Base-by-base conservation (phyloP, 148 eudicot species). In the Suaeda aralocaspica region DNA sequence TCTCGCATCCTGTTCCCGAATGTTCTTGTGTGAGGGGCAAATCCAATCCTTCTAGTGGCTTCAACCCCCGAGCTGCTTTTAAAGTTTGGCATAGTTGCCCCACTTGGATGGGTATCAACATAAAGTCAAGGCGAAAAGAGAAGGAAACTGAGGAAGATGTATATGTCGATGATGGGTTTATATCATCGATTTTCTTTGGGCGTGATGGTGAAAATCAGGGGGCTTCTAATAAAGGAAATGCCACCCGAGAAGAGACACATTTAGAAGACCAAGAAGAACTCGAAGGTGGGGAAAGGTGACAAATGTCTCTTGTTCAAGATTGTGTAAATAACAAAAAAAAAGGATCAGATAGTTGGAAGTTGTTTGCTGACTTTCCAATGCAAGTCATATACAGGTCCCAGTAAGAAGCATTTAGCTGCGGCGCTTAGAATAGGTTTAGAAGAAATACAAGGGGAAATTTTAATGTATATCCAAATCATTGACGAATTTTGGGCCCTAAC, bases 221-320 rank as follows among this genome's bases (percentile, higher is more conserved):
- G 62, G 79, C 70, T 4, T 78, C 73, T 30, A 74, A 59, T 25
- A 82, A 73, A 65, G 87, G 83, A 67, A 79, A 63, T 46, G 77
- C 52, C 64, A 53, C 48, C 63, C 81, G 84, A 71, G 97, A 92
- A 55, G 97, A 89, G 31, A 57, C 89, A 22, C 90, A 74, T 39
- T 58, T 87, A 69, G 97, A 91, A 69, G 97, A 91, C 82, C 92
- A 85, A 77, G 97, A 91, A 75, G 97, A 91, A 70, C 76, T 82
- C 36, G 97, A 91, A 77, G 83, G 81, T 26, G 81, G 82, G 0
- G 97, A 91, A 36, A 83, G 92, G 80, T 86, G 79, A 86, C 57
- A 41, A 4, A 10, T 31, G 29, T 9, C n/a, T 36, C 31, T 25
- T 25, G 52, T 41, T 13, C 14, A 10, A 57, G 69, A 41, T 72